These are phyloP conservation scores for Sporothrix pseudoabietina DNA, from an alignment of 2,329 filamentous ascomycete genomes.

Conservation along the genomic window DNA sequence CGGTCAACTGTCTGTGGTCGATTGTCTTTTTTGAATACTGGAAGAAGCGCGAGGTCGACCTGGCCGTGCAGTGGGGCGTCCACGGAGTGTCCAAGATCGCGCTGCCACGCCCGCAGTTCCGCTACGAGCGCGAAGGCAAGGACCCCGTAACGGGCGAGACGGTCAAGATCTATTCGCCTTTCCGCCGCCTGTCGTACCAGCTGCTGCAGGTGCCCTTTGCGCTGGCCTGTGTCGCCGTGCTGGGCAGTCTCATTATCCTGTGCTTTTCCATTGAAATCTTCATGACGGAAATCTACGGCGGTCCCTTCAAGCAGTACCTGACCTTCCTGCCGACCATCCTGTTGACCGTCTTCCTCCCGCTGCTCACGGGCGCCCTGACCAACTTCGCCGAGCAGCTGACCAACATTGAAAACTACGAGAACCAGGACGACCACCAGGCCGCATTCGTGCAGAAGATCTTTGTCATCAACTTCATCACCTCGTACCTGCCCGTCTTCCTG, in stretches of 20 bases:
- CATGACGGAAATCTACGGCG: constrained; percentile 89
- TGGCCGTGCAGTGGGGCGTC: constrained; percentile 73
- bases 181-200: constrained; percentile 75
- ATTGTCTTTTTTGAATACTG: constrained; percentile 77
- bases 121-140: constrained; percentile 72
- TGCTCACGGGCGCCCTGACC: constrained; percentile 75
- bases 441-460: constrained; percentile 92
- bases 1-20: constrained; percentile 69
- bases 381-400: constrained; percentile 75
- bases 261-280: constrained; percentile 96
- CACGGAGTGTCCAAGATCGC: constrained; percentile 69
- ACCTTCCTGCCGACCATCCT: constrained; percentile 86
- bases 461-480: constrained; percentile 80
- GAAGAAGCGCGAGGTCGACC: constrained; percentile 73
- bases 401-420: constrained; percentile 89
- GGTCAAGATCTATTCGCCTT: constrained; percentile 72
- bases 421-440: constrained; percentile 77
- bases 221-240: constrained; percentile 66
- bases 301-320: constrained; percentile 84
- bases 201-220: constrained; percentile 84
- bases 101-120: constrained; percentile 69
- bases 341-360: constrained; percentile 77
- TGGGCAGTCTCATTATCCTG: constrained; percentile 80
- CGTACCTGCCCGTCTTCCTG: constrained; percentile 73
- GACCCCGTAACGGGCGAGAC: constrained; percentile 83